These are phyloP conservation scores for Lipomyces yarrowii DNA, from an alignment of 1,139 yeast species.

Conservation along the genomic window DNA sequence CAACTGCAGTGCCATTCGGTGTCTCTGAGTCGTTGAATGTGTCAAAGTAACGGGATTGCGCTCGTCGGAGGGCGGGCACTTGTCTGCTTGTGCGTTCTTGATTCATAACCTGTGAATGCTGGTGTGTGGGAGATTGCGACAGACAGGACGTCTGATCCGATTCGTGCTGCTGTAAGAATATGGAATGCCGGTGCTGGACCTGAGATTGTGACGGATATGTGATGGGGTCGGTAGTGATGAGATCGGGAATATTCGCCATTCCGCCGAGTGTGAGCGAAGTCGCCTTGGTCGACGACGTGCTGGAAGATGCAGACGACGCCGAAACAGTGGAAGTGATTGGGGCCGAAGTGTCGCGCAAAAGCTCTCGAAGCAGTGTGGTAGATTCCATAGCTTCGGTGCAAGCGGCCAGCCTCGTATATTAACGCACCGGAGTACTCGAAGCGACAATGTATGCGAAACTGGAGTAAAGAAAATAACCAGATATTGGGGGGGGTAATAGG, in stretches of 20 bases:
- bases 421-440: neutral
- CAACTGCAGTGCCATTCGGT: conserved; percentile 8
- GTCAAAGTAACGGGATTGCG: conserved; percentile 24
- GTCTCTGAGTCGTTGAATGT: conserved; percentile 3
- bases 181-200: neutral
- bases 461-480: neutral
- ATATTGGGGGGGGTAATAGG: neutral
- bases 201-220: neutral
- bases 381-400: neutral
- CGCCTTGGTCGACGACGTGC: conserved; percentile 2
- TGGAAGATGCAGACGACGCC: conserved; percentile 7
- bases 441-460: neutral
- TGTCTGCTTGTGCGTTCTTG: neutral
- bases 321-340: neutral
- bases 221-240: neutral
- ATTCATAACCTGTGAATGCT: neutral
- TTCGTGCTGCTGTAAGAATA: neutral
- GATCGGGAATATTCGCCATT: neutral
- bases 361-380: neutral
- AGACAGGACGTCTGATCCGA: neutral
- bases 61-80: conserved; percentile 8
- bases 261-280: conserved; percentile 3
- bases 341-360: neutral
- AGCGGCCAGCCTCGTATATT: neutral
- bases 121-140: neutral